A percentile compares a stretch with the other conserved stretches of the same genome.
These are phyloP conservation scores for Fomitopsis schrenkii DNA, from an alignment of 1,284 basidiomycete species.

Conservation along the genomic window DNA sequence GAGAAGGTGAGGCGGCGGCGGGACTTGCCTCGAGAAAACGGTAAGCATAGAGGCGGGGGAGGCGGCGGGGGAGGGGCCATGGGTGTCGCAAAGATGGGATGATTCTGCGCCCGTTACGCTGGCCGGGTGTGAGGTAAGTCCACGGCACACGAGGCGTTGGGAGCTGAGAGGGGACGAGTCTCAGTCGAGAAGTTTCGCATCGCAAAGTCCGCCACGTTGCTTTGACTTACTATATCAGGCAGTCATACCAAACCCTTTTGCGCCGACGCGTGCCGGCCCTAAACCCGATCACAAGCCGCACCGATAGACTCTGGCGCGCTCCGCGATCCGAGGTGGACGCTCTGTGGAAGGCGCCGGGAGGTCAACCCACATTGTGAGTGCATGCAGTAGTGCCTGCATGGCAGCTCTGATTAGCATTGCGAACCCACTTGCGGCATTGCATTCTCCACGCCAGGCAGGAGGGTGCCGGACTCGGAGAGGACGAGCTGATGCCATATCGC, in stretches of 20 bases:
- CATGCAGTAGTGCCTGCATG: not conserved
- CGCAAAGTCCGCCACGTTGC: slow-evolving; percentile 6
- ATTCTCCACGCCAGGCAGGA: not conserved
- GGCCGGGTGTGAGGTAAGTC: slow-evolving; percentile 9
- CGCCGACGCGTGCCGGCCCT: slow-evolving; percentile 7
- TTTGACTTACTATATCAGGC: slow-evolving; percentile 5
- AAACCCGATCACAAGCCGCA: slow-evolving; percentile 4
- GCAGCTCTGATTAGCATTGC: slow-evolving; percentile 3
- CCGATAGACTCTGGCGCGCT: slow-evolving; percentile 1
- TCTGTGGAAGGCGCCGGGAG: not conserved
- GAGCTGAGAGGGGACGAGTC: slow-evolving; percentile 3
- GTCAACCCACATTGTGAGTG: slow-evolving; percentile 3
- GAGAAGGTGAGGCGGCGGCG: slow-evolving; percentile 25
- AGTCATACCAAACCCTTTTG: not conserved
- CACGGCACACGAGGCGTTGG: slow-evolving; percentile 17
- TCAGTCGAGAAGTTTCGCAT: slow-evolving; percentile 6
- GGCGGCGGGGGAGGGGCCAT: slow-evolving; percentile 27
- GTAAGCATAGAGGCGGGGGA: slow-evolving; percentile 25
- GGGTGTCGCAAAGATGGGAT: slow-evolving; percentile 24
- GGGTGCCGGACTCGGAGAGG: not conserved
- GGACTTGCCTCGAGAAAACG: slow-evolving; percentile 23
- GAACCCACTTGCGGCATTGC: not conserved
- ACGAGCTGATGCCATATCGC: slow-evolving; percentile 5
- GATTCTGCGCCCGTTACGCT: slow-evolving; percentile 10
- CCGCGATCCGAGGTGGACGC: not conserved